Conservation (phyloP, 768 basidiomycete genomes). For the Lactarius indigo region DNA sequence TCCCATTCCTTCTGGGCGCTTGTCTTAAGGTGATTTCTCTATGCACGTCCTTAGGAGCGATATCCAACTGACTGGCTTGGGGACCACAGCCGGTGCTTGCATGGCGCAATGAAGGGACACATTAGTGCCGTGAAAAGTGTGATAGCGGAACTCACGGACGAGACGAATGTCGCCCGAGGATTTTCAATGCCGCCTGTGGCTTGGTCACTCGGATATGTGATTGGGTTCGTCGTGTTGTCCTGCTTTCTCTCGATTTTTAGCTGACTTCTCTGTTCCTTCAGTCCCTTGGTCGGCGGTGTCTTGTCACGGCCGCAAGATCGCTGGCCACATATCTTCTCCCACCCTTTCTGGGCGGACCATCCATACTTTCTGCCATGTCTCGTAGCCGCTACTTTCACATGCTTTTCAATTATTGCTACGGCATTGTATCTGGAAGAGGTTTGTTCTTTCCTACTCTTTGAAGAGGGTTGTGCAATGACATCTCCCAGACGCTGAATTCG, state of each 20-base stretch:
- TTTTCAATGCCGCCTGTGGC: background rate
- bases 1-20: background rate
- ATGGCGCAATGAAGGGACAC: background rate
- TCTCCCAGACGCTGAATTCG: too few relatives aligned
- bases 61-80: background rate
- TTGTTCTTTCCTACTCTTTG: too few relatives aligned
- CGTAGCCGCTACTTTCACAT: too few relatives aligned
- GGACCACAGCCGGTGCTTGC: background rate
- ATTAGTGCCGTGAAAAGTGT: background rate
- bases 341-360: too few relatives aligned
- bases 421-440: too few relatives aligned
- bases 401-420: too few relatives aligned
- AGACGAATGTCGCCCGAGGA: background rate
- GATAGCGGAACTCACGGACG: background rate
- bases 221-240: background rate
- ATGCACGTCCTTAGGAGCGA: background rate
- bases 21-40: background rate
- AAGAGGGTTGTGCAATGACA: too few relatives aligned
- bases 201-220: background rate
- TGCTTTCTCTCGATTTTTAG: background rate
- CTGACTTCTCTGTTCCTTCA: background rate
- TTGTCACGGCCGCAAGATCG: conserved; percentile 26
- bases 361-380: too few relatives aligned
- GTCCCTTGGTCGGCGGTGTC: conserved; percentile 19
- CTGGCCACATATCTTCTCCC: too few relatives aligned